These are phyloP conservation scores for Daldinia sp. DNA, from an alignment of 2,329 filamentous ascomycete genomes.

Conservation along the genomic window DNA sequence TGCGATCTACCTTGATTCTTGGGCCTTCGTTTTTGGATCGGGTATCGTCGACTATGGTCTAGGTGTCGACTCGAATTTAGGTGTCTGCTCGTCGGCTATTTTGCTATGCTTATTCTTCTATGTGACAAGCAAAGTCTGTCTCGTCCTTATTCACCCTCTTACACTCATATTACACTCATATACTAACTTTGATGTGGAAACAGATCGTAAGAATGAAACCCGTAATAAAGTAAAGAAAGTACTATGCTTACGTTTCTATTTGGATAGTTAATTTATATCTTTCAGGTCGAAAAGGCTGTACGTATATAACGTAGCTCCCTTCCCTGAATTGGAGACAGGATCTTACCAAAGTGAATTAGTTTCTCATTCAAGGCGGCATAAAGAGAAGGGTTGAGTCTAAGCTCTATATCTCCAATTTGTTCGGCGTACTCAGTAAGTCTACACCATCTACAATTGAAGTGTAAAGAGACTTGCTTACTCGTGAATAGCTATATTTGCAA, in stretches of 20 bases:
- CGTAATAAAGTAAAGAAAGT: background rate
- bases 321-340: background rate
- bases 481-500: slow-evolving; percentile 55
- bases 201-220: slow-evolving; percentile 32
- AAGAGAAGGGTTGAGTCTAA: slow-evolving; percentile 66
- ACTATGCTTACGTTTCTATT: slow-evolving; percentile 7
- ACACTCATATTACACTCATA: background rate
- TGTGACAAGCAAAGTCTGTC: slow-evolving; percentile 69
- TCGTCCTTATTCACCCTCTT: background rate
- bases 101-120: slow-evolving; percentile 72
- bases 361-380: slow-evolving; percentile 68
- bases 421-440: slow-evolving; percentile 64
- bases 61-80: slow-evolving; percentile 64
- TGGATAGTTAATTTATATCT: slow-evolving; percentile 69
- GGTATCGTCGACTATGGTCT: slow-evolving; percentile 68
- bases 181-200: background rate
- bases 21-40: slow-evolving; percentile 69
- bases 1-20: slow-evolving; percentile 70
- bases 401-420: slow-evolving; percentile 71
- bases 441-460: background rate
- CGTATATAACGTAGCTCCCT: slow-evolving; percentile 36
- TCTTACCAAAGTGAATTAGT: slow-evolving; percentile 53
- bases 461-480: slow-evolving; percentile 29
- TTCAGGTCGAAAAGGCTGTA: slow-evolving; percentile 73
- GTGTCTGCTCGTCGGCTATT: slow-evolving; percentile 69